A percentile compares a stretch with the other conserved stretches of the same genome.
Evolutionary conservation across 2,329 filamentous ascomycete genomes (phyloP).

Genomic region (Xylariaceae sp.): DNA sequence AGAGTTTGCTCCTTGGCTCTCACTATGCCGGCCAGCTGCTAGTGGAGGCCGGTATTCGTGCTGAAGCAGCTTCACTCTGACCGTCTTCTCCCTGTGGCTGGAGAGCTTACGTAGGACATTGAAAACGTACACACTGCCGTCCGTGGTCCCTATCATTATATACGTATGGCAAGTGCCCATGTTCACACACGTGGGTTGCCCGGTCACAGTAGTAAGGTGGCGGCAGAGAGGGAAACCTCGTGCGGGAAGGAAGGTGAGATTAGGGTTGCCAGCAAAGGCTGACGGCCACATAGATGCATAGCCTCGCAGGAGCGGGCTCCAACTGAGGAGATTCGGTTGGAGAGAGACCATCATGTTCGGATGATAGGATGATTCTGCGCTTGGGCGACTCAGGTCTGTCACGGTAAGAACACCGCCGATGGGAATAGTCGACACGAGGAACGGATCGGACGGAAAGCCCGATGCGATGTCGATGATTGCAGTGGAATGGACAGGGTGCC

Average conservation of each 20-base stretch:
- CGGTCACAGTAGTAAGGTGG: constrained; percentile 46
- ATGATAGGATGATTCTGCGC: constrained; percentile 48
- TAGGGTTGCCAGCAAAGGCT: constrained; percentile 47
- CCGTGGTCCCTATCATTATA: constrained; percentile 46
- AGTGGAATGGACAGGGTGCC: constrained; percentile 49
- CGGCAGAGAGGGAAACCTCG: constrained; percentile 49
- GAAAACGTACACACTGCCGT: constrained; percentile 48
- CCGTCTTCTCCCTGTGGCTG: constrained; percentile 35
- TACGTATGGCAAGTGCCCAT: constrained; percentile 48
- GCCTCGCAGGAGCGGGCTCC: constrained; percentile 51
- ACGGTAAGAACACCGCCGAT: constrained; percentile 49
- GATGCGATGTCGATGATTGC: constrained; percentile 50
- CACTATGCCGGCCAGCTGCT: constrained; percentile 1
- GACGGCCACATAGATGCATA: constrained; percentile 50
- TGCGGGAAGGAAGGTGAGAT: constrained; percentile 48
- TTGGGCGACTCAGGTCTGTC: constrained; percentile 48
- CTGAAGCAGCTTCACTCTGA: constrained; percentile 44
- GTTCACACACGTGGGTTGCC: constrained; percentile 45
- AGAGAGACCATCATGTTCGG: constrained; percentile 45
- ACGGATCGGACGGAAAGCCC: constrained; percentile 51
- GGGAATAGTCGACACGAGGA: constrained; percentile 49
- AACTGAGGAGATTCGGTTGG: constrained; percentile 48
- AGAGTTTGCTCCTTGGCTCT: constrained; percentile 12
- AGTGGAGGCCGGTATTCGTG: constrained; percentile 45
- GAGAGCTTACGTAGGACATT: constrained; percentile 42